Percentiles rank a stretch among this genome's conserved stretches.
Conservation (phyloP, 805 yeast species). For the Candida dajiaensis region DNA sequence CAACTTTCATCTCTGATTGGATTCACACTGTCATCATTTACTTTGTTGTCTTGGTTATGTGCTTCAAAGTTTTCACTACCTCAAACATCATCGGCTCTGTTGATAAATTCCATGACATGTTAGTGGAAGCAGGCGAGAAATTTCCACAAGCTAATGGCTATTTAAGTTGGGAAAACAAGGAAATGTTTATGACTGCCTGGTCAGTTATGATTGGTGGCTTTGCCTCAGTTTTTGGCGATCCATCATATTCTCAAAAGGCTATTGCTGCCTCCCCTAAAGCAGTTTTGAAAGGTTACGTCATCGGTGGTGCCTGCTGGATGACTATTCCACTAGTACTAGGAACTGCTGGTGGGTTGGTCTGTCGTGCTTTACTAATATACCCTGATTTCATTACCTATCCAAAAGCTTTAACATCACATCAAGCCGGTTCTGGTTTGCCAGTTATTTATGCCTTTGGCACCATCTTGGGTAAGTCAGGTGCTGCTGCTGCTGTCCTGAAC, state of each 20-base stretch:
- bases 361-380: slow-evolving; percentile 56
- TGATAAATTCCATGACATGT: slow-evolving; percentile 1
- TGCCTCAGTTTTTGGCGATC: slow-evolving; percentile 30
- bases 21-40: slow-evolving; percentile 29
- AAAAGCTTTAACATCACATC: slow-evolving; percentile 40
- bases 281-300: slow-evolving; percentile 29
- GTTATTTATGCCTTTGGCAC: slow-evolving; percentile 55
- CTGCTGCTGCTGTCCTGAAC: slow-evolving; percentile 66
- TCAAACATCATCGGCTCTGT: slow-evolving; percentile 11
- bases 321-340: slow-evolving; percentile 77
- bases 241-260: slow-evolving; percentile 35
- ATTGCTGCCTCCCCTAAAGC: slow-evolving; percentile 34
- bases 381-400: slow-evolving; percentile 52
- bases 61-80: slow-evolving; percentile 24
- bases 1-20: slow-evolving; percentile 44
- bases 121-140: not conserved
- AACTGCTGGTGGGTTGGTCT: slow-evolving; percentile 74
- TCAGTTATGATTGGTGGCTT: slow-evolving; percentile 27
- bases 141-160: slow-evolving; percentile 1
- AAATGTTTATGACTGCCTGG: slow-evolving; percentile 24
- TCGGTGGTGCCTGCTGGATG: slow-evolving; percentile 82
- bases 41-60: slow-evolving; percentile 26
- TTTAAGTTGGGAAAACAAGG: not conserved
- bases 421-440: slow-evolving; percentile 51
- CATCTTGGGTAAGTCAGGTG: slow-evolving; percentile 77